Conservation (phyloP, 306 rosid genomes). For the Corylus americana region DNA sequence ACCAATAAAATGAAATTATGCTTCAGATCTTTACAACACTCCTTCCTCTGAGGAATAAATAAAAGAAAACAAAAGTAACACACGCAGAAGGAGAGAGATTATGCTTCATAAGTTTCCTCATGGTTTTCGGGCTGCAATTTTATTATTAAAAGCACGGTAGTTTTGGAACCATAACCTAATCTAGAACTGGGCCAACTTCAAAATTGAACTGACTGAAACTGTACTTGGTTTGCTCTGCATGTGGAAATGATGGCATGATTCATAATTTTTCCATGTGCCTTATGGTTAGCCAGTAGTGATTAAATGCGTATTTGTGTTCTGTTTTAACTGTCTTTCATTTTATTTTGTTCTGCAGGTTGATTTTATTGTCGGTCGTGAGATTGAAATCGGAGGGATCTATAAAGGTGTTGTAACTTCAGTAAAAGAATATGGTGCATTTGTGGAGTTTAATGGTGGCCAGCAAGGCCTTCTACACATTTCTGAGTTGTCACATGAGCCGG, state of each 20-base stretch:
- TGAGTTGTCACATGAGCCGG: conserved; percentile 83
- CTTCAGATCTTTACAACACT: not conserved
- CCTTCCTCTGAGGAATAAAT: not conserved
- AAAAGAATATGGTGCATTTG: conserved; percentile 94
- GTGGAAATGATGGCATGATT: not conserved
- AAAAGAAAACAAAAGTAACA: not conserved
- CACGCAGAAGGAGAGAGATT: not conserved
- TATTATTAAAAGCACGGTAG: not conserved
- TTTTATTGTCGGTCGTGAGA: conserved; percentile 84
- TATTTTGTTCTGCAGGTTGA: conserved; percentile 61
- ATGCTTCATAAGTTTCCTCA: not conserved
- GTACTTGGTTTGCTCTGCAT: not conserved
- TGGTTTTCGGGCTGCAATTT: no score
- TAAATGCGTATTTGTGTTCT: not conserved
- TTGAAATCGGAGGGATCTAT: conserved; percentile 88
- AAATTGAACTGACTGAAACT: not conserved
- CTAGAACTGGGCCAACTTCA: not conserved
- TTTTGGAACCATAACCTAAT: not conserved
- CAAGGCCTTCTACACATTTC: conserved; percentile 97
- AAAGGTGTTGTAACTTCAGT: conserved; percentile 63
- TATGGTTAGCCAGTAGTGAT: not conserved
- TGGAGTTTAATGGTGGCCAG: conserved; percentile 94
- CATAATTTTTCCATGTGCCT: not conserved
- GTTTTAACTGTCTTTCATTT: conserved; percentile 1
- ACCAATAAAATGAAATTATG: not conserved